Conservation (phyloP, 2,329 filamentous ascomycete genomes). For the Chaetothyriales sp. region DNA sequence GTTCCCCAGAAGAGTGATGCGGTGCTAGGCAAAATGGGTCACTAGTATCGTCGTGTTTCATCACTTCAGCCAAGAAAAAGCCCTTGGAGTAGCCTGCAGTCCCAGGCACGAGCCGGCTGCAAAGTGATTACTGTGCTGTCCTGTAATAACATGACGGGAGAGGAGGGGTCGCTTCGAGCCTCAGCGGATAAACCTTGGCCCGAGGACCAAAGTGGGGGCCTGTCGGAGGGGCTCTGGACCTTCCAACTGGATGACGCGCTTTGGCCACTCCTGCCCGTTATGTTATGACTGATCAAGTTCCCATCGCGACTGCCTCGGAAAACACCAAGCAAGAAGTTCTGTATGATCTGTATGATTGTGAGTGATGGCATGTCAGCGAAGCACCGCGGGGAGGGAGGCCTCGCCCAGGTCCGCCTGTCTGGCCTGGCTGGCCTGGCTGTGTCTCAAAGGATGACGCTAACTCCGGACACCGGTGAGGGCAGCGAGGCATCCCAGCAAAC, state of each 20-base stretch:
- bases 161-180: no score
- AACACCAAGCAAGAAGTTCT: not conserved
- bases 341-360: no score
- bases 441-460: not conserved
- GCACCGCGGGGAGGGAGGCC: no score
- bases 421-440: not conserved
- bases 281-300: not conserved
- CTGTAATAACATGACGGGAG: no score
- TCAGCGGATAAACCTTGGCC: no score
- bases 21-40: not conserved
- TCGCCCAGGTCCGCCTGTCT: no score
- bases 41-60: not conserved
- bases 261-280: not conserved
- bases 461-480: not conserved
- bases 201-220: no score
- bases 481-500: not conserved
- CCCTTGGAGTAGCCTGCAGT: not conserved
- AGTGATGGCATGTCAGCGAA: not conserved
- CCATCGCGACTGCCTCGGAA: not conserved
- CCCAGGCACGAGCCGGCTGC: not conserved
- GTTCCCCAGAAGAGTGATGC: not conserved
- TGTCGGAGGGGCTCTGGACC: not conserved
- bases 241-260: not conserved
- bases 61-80: not conserved
- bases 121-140: not conserved